These are phyloP conservation scores for Curvularia spicifera DNA, from an alignment of 2,329 filamentous ascomycete species.

Conservation along the genomic window DNA sequence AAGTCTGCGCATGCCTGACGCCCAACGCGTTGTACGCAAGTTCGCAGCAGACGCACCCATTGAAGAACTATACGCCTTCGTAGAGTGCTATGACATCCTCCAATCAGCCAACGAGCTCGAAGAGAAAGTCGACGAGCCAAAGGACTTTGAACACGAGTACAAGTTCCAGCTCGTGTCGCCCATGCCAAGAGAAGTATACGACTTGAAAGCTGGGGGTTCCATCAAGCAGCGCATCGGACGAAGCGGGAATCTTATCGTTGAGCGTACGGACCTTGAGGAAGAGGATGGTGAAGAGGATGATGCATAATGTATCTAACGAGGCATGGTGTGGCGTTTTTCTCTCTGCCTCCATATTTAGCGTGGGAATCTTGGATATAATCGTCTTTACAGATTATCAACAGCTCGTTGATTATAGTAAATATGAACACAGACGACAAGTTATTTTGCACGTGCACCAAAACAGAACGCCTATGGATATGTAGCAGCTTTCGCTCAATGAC, in stretches of 20 bases:
- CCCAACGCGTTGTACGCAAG: conserved; percentile 76
- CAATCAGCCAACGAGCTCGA: conserved; percentile 51
- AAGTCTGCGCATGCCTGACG: conserved; percentile 66
- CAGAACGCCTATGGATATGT: not conserved
- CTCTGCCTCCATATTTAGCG: conserved; percentile 9
- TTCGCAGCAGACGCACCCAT: conserved; percentile 74
- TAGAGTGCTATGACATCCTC: conserved; percentile 82
- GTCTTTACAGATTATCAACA: not conserved
- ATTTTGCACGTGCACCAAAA: not conserved
- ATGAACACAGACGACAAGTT: not conserved
- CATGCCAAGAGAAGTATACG: conserved; percentile 83
- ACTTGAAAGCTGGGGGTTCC: conserved; percentile 68
- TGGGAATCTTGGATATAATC: not conserved
- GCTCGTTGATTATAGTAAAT: not conserved
- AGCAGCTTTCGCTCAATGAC: not conserved
- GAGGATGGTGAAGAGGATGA: conserved; percentile 45
- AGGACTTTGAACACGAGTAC: conserved; percentile 79
- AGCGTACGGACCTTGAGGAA: conserved; percentile 67
- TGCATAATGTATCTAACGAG: conserved; percentile 1
- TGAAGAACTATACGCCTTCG: conserved; percentile 94
- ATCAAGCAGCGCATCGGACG: conserved; percentile 77
- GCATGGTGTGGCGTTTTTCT: conserved; percentile 8
- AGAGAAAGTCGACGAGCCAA: conserved; percentile 58
- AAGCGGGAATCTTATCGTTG: conserved; percentile 89
- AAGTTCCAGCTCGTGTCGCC: conserved; percentile 84